Evolutionary conservation across 805 yeast species (phyloP).

Genomic region (Starmera quercuum): DNA sequence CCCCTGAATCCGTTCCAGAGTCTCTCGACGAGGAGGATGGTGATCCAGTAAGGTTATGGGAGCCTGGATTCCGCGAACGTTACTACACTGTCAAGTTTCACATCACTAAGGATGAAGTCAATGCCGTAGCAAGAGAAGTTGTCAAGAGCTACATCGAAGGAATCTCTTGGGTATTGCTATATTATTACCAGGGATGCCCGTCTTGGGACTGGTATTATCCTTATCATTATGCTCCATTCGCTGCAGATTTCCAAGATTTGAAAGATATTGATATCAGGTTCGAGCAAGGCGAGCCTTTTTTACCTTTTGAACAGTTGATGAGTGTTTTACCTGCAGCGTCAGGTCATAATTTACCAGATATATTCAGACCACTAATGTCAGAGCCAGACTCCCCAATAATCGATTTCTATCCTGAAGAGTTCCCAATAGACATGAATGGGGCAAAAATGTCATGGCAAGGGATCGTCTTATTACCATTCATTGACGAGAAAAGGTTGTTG

Average conservation of each 20-base stretch:
- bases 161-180: constrained; percentile 89
- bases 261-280: constrained; percentile 48
- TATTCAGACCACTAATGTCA: constrained; percentile 77
- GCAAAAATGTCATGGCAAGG: constrained; percentile 95
- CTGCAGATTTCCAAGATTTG: constrained; percentile 66
- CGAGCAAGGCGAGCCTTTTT: constrained; percentile 66
- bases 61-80: constrained; percentile 78
- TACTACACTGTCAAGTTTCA: constrained; percentile 76
- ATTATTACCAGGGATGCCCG: constrained; percentile 96
- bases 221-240: constrained; percentile 97
- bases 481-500: constrained; percentile 72
- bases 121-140: constrained; percentile 47
- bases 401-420: constrained; percentile 86
- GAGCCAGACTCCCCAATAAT: constrained; percentile 73
- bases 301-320: constrained; percentile 92
- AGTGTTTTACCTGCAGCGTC: constrained; percentile 93
- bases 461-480: constrained; percentile 82
- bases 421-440: constrained; percentile 92
- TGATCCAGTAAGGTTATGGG: constrained; percentile 57
- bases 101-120: constrained; percentile 44
- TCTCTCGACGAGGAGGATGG: constrained; percentile 9
- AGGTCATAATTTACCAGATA: constrained; percentile 74
- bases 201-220: constrained; percentile 99
- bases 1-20: constrained; percentile 8
- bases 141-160: constrained; percentile 83